These are phyloP conservation scores for Arthrobotrys conoides DNA, from an alignment of 2,329 filamentous ascomycete genomes.

Conservation along the genomic window DNA sequence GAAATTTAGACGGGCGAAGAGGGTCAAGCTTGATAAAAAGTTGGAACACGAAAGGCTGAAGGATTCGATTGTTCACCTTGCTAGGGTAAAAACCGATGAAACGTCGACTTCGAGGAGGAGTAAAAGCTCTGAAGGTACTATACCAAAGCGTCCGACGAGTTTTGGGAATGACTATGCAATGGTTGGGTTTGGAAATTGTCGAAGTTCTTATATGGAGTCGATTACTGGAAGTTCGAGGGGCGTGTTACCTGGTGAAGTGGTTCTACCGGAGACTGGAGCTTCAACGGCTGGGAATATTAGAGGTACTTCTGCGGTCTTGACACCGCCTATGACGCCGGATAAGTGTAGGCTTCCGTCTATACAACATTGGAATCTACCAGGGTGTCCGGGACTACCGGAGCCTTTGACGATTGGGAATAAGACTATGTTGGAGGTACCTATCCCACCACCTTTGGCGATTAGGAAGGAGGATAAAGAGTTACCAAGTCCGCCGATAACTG, in stretches of 20 bases:
- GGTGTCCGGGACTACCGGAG: not conserved
- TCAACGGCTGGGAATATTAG: conserved; percentile 33
- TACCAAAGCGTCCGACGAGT: conserved; percentile 13
- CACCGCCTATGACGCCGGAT: conserved; percentile 39
- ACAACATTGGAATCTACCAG: conserved; percentile 32
- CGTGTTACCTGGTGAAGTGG: conserved; percentile 34
- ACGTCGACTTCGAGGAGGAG: not conserved
- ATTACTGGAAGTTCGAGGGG: conserved; percentile 16
- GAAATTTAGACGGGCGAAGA: conserved; percentile 2
- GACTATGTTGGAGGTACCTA: not conserved
- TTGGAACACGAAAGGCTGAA: conserved; percentile 1
- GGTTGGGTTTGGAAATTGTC: conserved; percentile 38
- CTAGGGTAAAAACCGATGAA: conserved; percentile 17
- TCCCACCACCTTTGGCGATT: not conserved
- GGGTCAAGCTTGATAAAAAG: not conserved
- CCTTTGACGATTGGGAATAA: not conserved
- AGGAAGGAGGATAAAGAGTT: not conserved
- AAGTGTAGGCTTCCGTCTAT: conserved; percentile 23
- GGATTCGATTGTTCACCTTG: conserved; percentile 6
- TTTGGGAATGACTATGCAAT: conserved; percentile 24
- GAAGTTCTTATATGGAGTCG: conserved; percentile 32
- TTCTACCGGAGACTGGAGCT: conserved; percentile 26
- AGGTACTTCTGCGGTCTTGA: conserved; percentile 28
- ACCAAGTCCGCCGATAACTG: not conserved
- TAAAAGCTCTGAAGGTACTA: not conserved